These are phyloP conservation scores for Pochonia chlamydosporia DNA, from an alignment of 2,329 filamentous ascomycete genomes.

Conservation along the genomic window DNA sequence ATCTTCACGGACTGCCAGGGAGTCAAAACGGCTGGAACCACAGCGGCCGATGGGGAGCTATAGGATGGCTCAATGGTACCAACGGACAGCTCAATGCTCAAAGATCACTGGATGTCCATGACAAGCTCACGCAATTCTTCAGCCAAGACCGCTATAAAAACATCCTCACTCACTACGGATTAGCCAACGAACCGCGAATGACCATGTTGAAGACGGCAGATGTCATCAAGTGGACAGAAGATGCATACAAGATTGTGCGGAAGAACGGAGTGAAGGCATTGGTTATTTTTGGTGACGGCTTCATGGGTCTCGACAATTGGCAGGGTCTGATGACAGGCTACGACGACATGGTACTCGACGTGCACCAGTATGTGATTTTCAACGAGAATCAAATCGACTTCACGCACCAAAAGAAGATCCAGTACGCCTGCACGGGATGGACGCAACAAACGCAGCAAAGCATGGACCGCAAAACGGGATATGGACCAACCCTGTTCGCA, in stretches of 20 bases:
- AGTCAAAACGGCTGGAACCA: constrained; percentile 99
- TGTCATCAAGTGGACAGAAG: constrained; percentile 74
- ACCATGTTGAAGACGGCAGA: constrained; percentile 57
- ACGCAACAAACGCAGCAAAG: constrained; percentile 68
- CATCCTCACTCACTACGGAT: constrained; percentile 84
- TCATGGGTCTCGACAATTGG: constrained; percentile 88
- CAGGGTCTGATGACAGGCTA: constrained; percentile 71
- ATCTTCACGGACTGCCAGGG: constrained; percentile 85
- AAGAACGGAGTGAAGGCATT: constrained; percentile 67
- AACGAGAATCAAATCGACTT: constrained; percentile 80
- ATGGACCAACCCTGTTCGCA: constrained; percentile 88
- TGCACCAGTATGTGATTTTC: constrained; percentile 98
- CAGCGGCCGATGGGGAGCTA: constrained; percentile 73
- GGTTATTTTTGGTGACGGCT: constrained; percentile 89
- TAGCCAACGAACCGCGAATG: constrained; percentile 94
- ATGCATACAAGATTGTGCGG: constrained; percentile 67
- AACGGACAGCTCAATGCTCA: constrained; percentile 73
- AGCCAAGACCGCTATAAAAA: constrained; percentile 89
- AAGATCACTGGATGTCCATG: constrained; percentile 79
- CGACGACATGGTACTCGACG: constrained; percentile 78
- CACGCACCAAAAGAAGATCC: constrained; percentile 75
- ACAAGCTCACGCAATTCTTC: constrained; percentile 86
- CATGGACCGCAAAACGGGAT: constrained; percentile 70
- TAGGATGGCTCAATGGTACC: constrained; percentile 88
- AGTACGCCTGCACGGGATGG: constrained; percentile 86